Percentiles rank a stretch among this genome's conserved stretches.
Evolutionary conservation across 345 rosid species (phyloP).

Genomic region (Luvunga scandens): DNA sequence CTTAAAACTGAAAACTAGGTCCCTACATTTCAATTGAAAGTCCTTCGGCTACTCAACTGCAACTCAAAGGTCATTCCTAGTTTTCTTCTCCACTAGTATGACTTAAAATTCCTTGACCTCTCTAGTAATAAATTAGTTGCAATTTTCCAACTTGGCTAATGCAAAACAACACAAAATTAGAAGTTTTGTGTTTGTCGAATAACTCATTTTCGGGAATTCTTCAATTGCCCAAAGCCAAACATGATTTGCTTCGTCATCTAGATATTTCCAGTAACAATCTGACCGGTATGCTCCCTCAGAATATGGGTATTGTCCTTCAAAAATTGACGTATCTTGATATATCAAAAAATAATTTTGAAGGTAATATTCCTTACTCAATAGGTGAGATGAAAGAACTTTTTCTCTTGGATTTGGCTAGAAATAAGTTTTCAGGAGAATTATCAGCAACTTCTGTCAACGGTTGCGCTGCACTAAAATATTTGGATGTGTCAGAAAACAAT

Average conservation of each 20-base stretch:
- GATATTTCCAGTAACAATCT: not conserved
- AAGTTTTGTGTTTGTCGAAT: not conserved
- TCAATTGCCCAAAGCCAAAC: not conserved
- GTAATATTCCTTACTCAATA: too few species aligned
- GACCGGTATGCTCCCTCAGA: not conserved
- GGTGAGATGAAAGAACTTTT: too few species aligned
- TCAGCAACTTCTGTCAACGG: not conserved
- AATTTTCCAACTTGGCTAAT: not conserved
- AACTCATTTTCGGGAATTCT: not conserved
- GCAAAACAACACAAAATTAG: not conserved
- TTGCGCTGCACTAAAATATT: not conserved
- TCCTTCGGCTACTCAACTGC: not conserved
- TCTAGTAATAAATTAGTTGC: not conserved
- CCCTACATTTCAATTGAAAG: slow-evolving; percentile 3
- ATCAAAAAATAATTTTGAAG: too few species aligned
- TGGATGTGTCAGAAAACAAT: not conserved
- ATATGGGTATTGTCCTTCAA: not conserved
- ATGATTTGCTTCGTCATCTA: not conserved
- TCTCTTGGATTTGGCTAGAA: not conserved
- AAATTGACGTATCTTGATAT: too few species aligned
- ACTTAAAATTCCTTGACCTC: not conserved
- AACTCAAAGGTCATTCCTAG: not conserved
- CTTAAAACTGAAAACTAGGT: not conserved
- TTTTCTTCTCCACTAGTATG: not conserved
- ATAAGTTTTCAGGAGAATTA: not conserved